phyloP scores from a whole-genome alignment of 148 eudicot species.

The Salicornia ramosissima region DNA sequence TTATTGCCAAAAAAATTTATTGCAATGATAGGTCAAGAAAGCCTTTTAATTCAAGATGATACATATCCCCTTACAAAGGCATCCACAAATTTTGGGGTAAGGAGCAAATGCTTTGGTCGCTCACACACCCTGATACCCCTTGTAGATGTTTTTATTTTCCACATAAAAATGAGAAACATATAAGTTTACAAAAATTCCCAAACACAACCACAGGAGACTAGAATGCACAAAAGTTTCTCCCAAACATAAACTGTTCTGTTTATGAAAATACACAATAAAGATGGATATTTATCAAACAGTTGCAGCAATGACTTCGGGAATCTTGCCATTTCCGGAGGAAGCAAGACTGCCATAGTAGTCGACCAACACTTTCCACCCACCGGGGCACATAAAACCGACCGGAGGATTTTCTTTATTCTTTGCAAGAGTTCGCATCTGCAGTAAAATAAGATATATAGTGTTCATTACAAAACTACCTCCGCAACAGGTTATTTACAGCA shows the following conservation, averaged over 20 bases:
- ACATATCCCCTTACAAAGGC: no score
- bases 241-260: conserved; percentile 15
- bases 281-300: conserved; percentile 20
- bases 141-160: no score
- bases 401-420: conserved; percentile 80
- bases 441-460: no score
- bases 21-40: no score
- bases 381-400: conserved; percentile 85
- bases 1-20: no score
- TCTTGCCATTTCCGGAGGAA: conserved; percentile 39
- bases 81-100: no score
- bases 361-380: conserved; percentile 80
- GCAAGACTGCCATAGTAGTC: conserved; percentile 53
- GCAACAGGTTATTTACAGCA: no score
- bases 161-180: neutral
- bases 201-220: conserved; percentile 12
- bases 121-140: no score
- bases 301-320: conserved; percentile 44
- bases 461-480: no score
- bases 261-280: neutral
- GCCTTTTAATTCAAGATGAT: no score
- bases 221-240: conserved; percentile 18
- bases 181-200: conserved; percentile 14
- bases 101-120: no score
- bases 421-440: conserved; percentile 75